Conservation (phyloP, 2,329 filamentous ascomycete genomes). For the Calcarisporium arbuscula region DNA sequence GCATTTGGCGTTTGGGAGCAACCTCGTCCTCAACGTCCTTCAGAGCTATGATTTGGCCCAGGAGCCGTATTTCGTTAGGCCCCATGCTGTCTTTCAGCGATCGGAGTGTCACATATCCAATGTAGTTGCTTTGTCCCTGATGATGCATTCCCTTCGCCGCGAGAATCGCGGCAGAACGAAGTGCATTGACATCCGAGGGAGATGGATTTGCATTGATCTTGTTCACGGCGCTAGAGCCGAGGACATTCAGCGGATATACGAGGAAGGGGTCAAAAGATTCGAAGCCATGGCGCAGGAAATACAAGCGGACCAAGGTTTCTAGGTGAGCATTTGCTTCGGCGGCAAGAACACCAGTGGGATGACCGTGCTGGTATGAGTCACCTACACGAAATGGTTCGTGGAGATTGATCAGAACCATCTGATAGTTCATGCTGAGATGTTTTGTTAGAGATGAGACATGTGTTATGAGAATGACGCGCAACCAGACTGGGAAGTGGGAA, state of each 20-base stretch:
- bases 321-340: constrained; percentile 16
- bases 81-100: no score
- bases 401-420: neutral
- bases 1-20: no score
- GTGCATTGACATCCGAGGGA: neutral
- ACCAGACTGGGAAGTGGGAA: no score
- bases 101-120: no score
- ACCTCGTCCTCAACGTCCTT: no score
- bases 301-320: constrained; percentile 25
- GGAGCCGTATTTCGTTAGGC: no score
- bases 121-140: constrained; percentile 6
- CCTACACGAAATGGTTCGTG: constrained; percentile 17
- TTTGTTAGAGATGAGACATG: neutral
- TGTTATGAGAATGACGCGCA: no score
- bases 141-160: constrained; percentile 6
- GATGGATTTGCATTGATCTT: neutral
- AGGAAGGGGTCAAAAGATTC: constrained; percentile 7
- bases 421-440: neutral
- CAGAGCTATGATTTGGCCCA: no score
- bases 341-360: no score
- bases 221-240: constrained; percentile 4
- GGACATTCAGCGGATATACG: constrained; percentile 1
- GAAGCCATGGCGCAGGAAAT: constrained; percentile 27
- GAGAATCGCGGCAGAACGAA: constrained; percentile 6
- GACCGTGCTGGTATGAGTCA: no score